Conservation (phyloP, 306 rosid genomes). For the Corylus heterophylla region DNA sequence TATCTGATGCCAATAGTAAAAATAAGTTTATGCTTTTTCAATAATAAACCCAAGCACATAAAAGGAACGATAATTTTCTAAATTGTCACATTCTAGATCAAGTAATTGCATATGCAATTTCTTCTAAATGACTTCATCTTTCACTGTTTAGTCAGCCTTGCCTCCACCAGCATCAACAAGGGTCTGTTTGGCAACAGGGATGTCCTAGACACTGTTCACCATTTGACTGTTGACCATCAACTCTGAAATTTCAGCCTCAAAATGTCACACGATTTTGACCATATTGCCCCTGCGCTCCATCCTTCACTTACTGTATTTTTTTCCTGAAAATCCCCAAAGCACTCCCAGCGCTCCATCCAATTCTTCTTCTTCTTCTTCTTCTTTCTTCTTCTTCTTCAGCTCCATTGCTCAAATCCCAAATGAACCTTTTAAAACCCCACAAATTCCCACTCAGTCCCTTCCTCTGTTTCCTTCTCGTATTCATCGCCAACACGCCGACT, state of each 20-base stretch:
- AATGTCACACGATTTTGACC: too few relatives aligned
- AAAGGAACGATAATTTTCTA: neutral
- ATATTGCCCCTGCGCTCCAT: too few relatives aligned
- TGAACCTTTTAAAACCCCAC: slow-evolving; percentile 22
- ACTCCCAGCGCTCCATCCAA: neutral
- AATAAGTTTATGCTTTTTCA: neutral
- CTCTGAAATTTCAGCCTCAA: too few relatives aligned
- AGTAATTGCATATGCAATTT: neutral
- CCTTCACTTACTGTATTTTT: too few relatives aligned
- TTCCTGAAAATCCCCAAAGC: too few relatives aligned
- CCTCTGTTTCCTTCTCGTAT: slow-evolving; percentile 21
- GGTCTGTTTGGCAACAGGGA: too few relatives aligned
- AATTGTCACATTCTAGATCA: neutral
- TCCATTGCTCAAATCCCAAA: slow-evolving; percentile 33
- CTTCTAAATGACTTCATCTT: neutral
- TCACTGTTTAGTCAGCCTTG: neutral
- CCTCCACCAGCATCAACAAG: neutral
- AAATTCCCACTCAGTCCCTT: slow-evolving; percentile 1
- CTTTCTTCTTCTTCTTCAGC: slow-evolving; percentile 17
- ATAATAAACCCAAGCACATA: neutral
- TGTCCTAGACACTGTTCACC: too few relatives aligned
- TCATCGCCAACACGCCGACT: slow-evolving; percentile 23
- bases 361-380: neutral
- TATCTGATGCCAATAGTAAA: slow-evolving; percentile 22
- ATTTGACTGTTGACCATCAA: too few relatives aligned